Evolutionary conservation across 306 rosid species (phyloP), one percentile per base, ranked within the genome.

Genomic region (Lagenaria siceraria): DNA sequence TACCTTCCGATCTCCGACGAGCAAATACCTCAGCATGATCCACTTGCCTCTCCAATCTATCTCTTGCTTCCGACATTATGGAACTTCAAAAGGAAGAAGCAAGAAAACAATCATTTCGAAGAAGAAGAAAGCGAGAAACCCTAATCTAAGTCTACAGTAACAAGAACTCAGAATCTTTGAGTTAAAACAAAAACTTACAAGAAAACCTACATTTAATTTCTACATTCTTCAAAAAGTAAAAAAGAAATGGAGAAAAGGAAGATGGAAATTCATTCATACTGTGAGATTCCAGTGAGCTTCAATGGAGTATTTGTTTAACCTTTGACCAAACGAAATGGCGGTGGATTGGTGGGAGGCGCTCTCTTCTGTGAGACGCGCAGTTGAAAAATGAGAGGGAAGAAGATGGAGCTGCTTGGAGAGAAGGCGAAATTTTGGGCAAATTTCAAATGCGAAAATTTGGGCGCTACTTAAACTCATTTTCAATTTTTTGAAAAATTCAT

Each of bases 61-160:
- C 96, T 22, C 96, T 74, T 14, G 97, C 76, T 77, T 92, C 92
- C 15, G 92, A 86, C 97, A 90, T 92, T 65, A 49, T 81, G 27
- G 14, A 24, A 43, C 70, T 75, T 77, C 40, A 4, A 64, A 68
- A 79, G 69, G 64, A 17, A 78, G 22, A 15, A n/a, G 18, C 12
- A 53, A 46, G 80, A 61, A 63, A 65, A 27, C 5, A 2, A 22
- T 7, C 18, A 24, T 19, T 58, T 0, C 31, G 36, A 42, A 29
- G n/a, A 49, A 56, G 48, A 69, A 7, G 21, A 42, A 24, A 24
- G 25, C 10, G 14, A 35, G 42, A 38, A 66, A 0, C 8, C 15
- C 4, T 4, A 38, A 36, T 66, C n/a, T 1, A 21, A 66, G 10
- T 71, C 43, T 25, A 71, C 42, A 42, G 75, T 71, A 14, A 71